These are phyloP conservation scores for Exophiala alcalophila DNA, from an alignment of 2,329 filamentous ascomycete genomes.

Conservation along the genomic window DNA sequence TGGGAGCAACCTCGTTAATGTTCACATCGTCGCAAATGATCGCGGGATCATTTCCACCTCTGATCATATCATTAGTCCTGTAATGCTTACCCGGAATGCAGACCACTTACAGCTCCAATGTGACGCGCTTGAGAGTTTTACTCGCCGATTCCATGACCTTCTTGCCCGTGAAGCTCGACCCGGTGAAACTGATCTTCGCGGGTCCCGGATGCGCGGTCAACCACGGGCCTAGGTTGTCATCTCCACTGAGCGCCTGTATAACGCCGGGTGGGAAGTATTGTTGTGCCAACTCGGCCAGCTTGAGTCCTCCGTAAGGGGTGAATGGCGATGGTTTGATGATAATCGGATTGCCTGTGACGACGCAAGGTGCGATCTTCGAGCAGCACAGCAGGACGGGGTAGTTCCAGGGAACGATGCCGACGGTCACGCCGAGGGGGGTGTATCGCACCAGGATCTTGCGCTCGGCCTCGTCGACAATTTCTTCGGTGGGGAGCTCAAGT, in stretches of 20 bases:
- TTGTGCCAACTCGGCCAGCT: conserved; percentile 58
- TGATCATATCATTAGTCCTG: conserved; percentile 32
- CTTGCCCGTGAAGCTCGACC: conserved; percentile 37
- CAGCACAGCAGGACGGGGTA: conserved; percentile 44
- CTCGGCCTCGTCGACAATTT: conserved; percentile 12
- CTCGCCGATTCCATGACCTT: conserved; percentile 41
- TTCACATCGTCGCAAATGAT: conserved; percentile 65
- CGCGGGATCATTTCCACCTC: conserved; percentile 63
- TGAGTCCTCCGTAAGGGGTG: conserved; percentile 53
- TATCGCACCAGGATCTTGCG: conserved; percentile 38
- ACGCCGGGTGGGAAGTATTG: conserved; percentile 60
- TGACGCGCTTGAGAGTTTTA: conserved; percentile 55
- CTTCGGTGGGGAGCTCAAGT: conserved; percentile 17
- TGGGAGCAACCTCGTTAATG: conserved; percentile 62
- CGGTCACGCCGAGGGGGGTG: conserved; percentile 42
- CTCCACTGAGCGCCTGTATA: conserved; percentile 58
- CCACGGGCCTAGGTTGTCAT: conserved; percentile 57
- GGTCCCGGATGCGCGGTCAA: conserved; percentile 47
- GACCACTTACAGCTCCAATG: conserved; percentile 47
- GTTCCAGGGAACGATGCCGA: conserved; percentile 61
- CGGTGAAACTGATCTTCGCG: conserved; percentile 45
- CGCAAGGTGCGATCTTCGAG: conserved; percentile 50
- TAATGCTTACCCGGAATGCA: neutral
- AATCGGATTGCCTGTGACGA: conserved; percentile 54
- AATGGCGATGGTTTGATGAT: conserved; percentile 59